Evolutionary conservation across 139 green algal genomes (phyloP).

Genomic region (Chlamydomonas asymmetrica): DNA sequence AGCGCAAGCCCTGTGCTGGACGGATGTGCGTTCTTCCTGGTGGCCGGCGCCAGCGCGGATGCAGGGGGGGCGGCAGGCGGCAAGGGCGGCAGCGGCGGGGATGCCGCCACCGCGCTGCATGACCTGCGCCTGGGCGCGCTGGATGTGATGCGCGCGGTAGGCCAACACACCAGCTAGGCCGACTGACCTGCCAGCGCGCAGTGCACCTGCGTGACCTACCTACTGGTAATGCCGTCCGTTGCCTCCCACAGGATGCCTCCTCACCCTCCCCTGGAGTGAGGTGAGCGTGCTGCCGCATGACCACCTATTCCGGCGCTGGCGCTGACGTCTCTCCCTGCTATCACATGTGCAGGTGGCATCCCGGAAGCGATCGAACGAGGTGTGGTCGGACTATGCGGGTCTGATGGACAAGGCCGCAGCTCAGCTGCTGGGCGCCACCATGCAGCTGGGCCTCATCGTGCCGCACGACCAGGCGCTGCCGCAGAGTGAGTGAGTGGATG

Average conservation of each 20-base stretch:
- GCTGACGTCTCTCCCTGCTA: too few relatives aligned
- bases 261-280: not conserved
- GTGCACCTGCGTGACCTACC: not conserved
- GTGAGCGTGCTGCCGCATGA: not conserved
- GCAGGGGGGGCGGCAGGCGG: too few relatives aligned
- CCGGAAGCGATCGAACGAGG: slow-evolving; percentile 60
- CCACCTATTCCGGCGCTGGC: too few relatives aligned
- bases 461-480: slow-evolving; percentile 35
- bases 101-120: too few relatives aligned
- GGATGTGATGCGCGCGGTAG: slow-evolving; percentile 64
- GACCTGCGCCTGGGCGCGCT: slow-evolving; percentile 59
- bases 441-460: slow-evolving; percentile 38
- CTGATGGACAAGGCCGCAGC: slow-evolving; percentile 56
- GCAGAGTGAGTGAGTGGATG: too few relatives aligned
- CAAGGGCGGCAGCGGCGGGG: too few relatives aligned
- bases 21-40: slow-evolving; percentile 65
- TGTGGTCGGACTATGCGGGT: slow-evolving; percentile 34
- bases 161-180: not conserved
- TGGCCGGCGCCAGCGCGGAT: not conserved
- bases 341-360: slow-evolving; percentile 28
- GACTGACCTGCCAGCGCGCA: not conserved
- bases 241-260: not conserved
- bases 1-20: slow-evolving; percentile 53
- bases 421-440: slow-evolving; percentile 39
- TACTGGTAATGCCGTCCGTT: not conserved